Evolutionary conservation across 2,329 filamentous ascomycete species (phyloP), one percentile per base, ranked within the genome.

Genomic region (Venturiaceae sp.): DNA sequence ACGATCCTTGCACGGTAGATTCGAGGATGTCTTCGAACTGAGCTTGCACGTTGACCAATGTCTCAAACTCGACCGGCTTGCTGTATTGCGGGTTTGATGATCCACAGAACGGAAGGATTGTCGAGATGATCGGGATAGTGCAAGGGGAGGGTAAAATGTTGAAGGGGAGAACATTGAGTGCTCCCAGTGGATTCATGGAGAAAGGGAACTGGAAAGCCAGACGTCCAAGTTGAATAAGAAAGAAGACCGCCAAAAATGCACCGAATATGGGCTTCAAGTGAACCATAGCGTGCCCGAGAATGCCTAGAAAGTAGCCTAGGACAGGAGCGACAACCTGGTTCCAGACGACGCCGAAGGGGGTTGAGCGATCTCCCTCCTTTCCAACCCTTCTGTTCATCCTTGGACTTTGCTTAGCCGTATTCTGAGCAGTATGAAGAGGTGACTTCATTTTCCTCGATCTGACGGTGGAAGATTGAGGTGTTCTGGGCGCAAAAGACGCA

Each of bases 1-100:
- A 83, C 1, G 85, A 82, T 1, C 84, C 83, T 23, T 84, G 79
- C 1, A 83, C 80, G 16, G 83, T 83, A 60, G 83, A 82, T 63
- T 88, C 82, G 3, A 94, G 73, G 0, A 94, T 83, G 59, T 87
- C 82, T 69, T 91, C 88, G 58, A 95, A 90, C 30, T 84, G 80
- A n/a, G 81, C 77, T 69, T 95, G 89, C 1, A 87, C 82, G 19
- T 78, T 78, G 77, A 94, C 87, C 23, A 95, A 78, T 53, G 85
- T 81, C 62, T 90, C 85, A 63, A 92, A 92, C 65, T 91, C 85
- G 3, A 34, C 14, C 8, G 47, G 74, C 7, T 69, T 68, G 4
- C 69, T 70, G 21, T 36, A 53, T n/a, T 36, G 32, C 14, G 32
- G 52, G 23, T 14, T 54, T 13, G 32, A n/a, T 36, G 30, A 3